These are phyloP conservation scores for Kondoa subrosea DNA, from an alignment of 768 basidiomycete species.

Conservation along the genomic window DNA sequence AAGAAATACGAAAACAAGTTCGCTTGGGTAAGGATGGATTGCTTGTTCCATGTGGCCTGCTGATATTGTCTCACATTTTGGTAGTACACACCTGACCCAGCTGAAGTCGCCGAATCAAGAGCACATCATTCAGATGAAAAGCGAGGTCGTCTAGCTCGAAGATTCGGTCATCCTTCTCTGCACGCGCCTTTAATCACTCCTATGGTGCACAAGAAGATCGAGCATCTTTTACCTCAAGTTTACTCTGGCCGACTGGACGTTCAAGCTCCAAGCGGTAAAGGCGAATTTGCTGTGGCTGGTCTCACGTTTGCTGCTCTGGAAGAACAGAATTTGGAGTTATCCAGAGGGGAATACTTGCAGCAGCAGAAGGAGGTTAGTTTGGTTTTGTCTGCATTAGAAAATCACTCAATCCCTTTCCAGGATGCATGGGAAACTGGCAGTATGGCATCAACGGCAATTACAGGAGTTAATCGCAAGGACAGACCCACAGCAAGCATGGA, in stretches of 20 bases:
- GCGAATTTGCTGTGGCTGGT: conserved; percentile 29
- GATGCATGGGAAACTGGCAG: conserved; percentile 20
- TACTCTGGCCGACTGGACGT: conserved; percentile 20
- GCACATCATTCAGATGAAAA: conserved; percentile 58
- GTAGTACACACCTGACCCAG: conserved; percentile 60
- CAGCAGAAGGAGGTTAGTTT: no score
- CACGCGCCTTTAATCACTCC: conserved; percentile 35
- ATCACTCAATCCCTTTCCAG: conserved; percentile 1
- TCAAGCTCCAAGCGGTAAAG: conserved; percentile 28
- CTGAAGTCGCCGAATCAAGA: conserved; percentile 62
- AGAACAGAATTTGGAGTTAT: conserved; percentile 21
- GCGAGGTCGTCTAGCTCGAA: conserved; percentile 60
- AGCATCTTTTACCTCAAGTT: conserved; percentile 32
- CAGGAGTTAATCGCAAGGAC: conserved; percentile 8
- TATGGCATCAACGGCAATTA: conserved; percentile 15
- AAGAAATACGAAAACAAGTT: conserved; percentile 40
- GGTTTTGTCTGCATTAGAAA: no score
- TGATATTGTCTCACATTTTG: no score
- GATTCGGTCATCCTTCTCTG: conserved; percentile 89
- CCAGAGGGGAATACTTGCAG: conserved; percentile 9
- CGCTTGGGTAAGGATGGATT: conserved; percentile 4
- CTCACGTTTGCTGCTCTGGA: conserved; percentile 30
- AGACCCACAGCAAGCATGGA: conserved; percentile 7
- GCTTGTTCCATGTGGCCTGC: not conserved
- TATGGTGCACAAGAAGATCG: conserved; percentile 34